phyloP scores from a whole-genome alignment of 805 yeast species.

The Nakazawaea populi region DNA sequence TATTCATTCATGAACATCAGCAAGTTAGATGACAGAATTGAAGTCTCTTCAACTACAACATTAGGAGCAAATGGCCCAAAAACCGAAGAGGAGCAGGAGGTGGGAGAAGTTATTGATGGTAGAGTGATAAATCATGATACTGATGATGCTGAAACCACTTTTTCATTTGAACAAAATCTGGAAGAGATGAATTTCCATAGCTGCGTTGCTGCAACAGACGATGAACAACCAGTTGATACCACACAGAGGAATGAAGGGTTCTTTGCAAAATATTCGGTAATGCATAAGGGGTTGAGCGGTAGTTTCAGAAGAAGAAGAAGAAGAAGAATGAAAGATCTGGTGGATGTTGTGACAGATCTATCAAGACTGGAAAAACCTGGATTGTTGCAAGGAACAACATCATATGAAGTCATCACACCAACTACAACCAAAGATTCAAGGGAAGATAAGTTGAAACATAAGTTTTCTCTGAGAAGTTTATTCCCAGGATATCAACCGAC shows the following conservation, averaged over 20 bases:
- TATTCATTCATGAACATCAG: not conserved
- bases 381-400: not conserved
- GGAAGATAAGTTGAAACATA: not conserved
- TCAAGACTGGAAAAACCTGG: too few species aligned
- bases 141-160: not conserved
- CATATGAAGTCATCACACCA: not conserved
- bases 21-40: not conserved
- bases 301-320: not conserved
- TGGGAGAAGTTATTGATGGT: not conserved
- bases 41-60: not conserved
- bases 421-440: too few species aligned
- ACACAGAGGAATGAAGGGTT: not conserved
- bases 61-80: not conserved
- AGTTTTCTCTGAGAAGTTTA: not conserved
- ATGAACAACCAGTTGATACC: not conserved
- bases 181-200: not conserved
- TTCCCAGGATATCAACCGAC: not conserved
- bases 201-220: not conserved
- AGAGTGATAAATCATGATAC: not conserved
- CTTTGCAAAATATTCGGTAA: not conserved
- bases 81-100: not conserved
- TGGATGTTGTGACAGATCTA: not conserved
- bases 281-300: not conserved
- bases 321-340: not conserved
- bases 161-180: not conserved